Evolutionary conservation across 2,329 filamentous ascomycete genomes (phyloP), one percentile per base, ranked within the genome.

Genomic region (Lizonia empirigonia): DNA sequence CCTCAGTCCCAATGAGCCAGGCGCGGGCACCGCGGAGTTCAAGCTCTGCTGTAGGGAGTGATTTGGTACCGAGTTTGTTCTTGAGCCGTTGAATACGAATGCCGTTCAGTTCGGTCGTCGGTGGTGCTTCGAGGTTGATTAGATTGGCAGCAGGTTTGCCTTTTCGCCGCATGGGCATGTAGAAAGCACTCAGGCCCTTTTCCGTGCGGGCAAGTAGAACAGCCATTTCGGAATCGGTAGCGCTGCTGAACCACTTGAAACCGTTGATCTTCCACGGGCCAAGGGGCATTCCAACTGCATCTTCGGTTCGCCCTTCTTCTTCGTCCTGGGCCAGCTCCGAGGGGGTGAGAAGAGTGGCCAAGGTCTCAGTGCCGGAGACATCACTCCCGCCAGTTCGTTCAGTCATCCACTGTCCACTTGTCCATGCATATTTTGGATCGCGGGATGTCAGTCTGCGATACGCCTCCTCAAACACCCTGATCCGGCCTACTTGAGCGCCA

Each of bases 381-480:
- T 90, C 87, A 56, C 85, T 88, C 0, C 87, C 87, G 1, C 87
- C 87, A 0, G 80, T 78, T 2, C 87, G 78, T 60, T 90, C 87
- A 0, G 87, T 90, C 87, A 90, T 90, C 87, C 88, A 90, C 67
- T 90, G 87, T 0, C 87, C 87, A 32, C 82, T 87, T 0, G 86
- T 90, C 87, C 87, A 90, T 0, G 83, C 82, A 15, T 71, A 58
- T 0, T 62, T 46, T 0, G 77, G 73, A 44, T 86, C 77, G 4
- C 81, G 75, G 4, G 80, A 82, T 1, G 75, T 82, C 3, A 89
- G 72, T 10, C 80, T 79, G 5, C 72, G 63, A 56, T 79, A 84
- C 3, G 81, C 82, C 32, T 81, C 77, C 29, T 79, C 73, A 38
- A 85, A 78, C 0, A 85, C 79, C 15, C 59, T 58, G 7, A 72